Evolutionary conservation across 192 early-diverging fungal species (phyloP).

Genomic region (Podila epicladia): DNA sequence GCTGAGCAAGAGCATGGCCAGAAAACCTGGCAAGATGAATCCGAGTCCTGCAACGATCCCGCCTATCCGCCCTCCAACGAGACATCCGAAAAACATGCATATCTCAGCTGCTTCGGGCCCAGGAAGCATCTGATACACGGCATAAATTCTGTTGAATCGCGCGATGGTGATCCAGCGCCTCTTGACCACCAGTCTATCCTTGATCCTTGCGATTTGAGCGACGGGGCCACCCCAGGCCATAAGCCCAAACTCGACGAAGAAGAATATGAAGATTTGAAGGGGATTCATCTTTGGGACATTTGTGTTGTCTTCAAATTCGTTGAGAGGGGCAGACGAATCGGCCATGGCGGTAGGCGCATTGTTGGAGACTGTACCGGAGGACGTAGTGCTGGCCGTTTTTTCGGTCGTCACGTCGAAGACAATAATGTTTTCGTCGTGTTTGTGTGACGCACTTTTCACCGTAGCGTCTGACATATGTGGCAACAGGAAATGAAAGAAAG

Average conservation of each 20-base stretch:
- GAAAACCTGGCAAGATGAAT: constrained; percentile 62
- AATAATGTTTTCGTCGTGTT: too few relatives aligned
- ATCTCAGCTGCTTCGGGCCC: constrained; percentile 68
- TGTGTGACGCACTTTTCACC: too few relatives aligned
- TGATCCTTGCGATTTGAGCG: constrained; percentile 61
- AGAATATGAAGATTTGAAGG: constrained; percentile 45
- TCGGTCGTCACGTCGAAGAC: too few relatives aligned
- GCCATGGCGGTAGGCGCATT: not conserved
- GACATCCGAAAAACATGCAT: constrained; percentile 62
- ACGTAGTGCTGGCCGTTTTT: too few relatives aligned
- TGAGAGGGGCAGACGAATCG: not conserved
- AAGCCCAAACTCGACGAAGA: constrained; percentile 58
- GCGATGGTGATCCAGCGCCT: constrained; percentile 57
- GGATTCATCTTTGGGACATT: constrained; percentile 52
- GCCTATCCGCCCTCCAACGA: constrained; percentile 55
- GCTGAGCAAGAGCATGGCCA: constrained; percentile 52
- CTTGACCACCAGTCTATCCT: constrained; percentile 57
- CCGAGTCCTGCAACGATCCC: constrained; percentile 60
- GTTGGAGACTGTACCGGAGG: too few relatives aligned
- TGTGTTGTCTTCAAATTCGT: constrained; percentile 52
- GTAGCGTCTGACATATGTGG: too few relatives aligned
- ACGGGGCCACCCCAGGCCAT: constrained; percentile 65
- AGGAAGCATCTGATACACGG: constrained; percentile 66
- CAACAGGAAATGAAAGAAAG: too few relatives aligned
- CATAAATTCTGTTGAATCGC: constrained; percentile 62